Conservation (phyloP, 208 protist genomes). For the Porcisia hertigi region DNA sequence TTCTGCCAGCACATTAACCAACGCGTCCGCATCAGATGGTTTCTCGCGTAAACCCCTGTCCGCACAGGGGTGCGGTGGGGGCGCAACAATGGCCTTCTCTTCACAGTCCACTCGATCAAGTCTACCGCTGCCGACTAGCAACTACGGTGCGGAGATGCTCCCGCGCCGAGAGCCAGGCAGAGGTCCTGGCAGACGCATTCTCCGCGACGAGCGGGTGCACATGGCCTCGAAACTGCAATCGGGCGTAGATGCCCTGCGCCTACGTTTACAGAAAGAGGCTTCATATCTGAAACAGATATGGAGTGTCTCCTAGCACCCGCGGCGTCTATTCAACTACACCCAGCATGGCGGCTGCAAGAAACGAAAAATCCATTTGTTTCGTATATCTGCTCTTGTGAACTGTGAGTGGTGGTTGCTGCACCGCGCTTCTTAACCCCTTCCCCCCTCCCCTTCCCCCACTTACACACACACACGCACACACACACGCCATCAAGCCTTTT, state of each 20-base stretch:
- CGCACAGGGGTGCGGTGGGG: background rate
- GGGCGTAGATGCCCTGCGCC: conserved; percentile 61
- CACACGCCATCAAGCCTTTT: too few species aligned
- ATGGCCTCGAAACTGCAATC: conserved; percentile 49
- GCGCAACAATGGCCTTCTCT: background rate
- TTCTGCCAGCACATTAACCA: background rate
- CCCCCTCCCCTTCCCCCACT: too few species aligned
- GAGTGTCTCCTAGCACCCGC: background rate
- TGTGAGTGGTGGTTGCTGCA: too few species aligned
- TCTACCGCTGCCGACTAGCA: background rate
- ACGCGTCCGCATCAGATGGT: background rate
- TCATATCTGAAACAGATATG: background rate
- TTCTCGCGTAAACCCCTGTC: background rate
- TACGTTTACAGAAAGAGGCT: conserved; percentile 45
- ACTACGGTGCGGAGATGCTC: background rate
- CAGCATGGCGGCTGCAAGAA: too few species aligned
- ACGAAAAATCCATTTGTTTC: too few species aligned
- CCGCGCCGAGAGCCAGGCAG: background rate
- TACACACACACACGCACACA: too few species aligned
- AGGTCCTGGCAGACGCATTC: conserved; percentile 39
- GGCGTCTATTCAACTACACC: background rate
- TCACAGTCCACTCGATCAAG: background rate
- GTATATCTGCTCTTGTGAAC: too few species aligned
- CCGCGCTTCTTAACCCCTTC: too few species aligned
- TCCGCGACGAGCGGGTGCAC: conserved; percentile 66